phyloP scores from a whole-genome alignment of 78 protist genomes.

The Polysphondylium violaceum region DNA sequence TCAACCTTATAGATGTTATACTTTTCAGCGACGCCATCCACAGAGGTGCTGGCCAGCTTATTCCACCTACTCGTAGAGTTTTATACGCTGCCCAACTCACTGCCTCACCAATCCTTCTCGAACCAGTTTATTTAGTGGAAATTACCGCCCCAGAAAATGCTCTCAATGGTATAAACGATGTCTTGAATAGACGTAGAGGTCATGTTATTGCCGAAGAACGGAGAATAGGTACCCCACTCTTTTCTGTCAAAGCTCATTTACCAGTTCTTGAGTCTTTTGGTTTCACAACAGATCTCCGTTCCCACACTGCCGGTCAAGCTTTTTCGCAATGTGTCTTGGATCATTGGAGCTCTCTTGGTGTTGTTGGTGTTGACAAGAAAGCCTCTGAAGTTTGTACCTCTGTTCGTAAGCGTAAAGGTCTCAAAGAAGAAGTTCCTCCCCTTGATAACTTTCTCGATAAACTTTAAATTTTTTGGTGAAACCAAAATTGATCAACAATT shows the following conservation, averaged over 20 bases:
- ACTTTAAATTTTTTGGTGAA: too few relatives aligned
- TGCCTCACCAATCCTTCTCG: conserved; percentile 70
- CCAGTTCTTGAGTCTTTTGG: conserved; percentile 97
- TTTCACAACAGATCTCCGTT: conserved; percentile 89
- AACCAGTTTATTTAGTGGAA: conserved; percentile 81
- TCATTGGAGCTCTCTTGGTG: conserved; percentile 90
- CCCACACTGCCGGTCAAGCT: conserved; percentile 94
- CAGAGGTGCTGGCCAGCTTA: conserved; percentile 85
- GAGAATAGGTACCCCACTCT: conserved; percentile 47
- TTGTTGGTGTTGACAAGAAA: conserved; percentile 21
- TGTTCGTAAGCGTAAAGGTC: conserved; percentile 89
- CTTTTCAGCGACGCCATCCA: conserved; percentile 86
- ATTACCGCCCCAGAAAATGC: conserved; percentile 86
- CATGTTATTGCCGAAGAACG: conserved; percentile 92
- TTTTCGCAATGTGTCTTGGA: conserved; percentile 93
- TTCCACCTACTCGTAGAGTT: conserved; percentile 76
- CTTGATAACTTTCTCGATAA: conserved; percentile 59
- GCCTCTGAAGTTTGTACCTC: conserved; percentile 23
- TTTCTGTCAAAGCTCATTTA: conserved; percentile 85
- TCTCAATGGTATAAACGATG: conserved; percentile 93
- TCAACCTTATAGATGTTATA: conserved; percentile 79
- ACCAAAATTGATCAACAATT: too few relatives aligned
- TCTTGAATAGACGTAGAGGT: conserved; percentile 95
- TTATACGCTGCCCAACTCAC: conserved; percentile 71
- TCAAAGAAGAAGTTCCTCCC: conserved; percentile 5